Evolutionary conservation across 305 asterid genomes (phyloP).

Genomic region (Solanum hybrid): DNA sequence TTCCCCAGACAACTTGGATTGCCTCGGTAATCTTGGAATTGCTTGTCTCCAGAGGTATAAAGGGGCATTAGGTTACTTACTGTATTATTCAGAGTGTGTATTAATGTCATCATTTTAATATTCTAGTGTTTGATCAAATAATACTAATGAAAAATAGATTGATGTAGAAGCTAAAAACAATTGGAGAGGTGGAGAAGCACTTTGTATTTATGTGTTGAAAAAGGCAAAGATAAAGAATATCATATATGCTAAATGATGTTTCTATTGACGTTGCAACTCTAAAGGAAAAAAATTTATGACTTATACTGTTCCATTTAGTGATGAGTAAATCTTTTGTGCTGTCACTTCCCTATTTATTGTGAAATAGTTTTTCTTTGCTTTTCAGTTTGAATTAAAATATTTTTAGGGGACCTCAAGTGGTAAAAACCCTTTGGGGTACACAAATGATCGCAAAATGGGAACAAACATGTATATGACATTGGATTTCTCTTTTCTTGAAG

Average conservation of each 20-base stretch:
- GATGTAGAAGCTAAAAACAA: neutral
- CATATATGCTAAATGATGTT: neutral
- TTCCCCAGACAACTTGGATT: slow-evolving; percentile 83
- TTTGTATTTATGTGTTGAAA: neutral
- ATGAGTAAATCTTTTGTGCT: neutral
- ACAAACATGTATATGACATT: neutral
- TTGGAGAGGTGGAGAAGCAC: neutral
- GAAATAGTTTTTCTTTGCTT: neutral
- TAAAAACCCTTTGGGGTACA: neutral
- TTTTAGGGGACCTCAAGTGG: neutral
- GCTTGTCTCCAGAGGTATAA: slow-evolving; percentile 83
- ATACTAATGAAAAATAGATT: neutral
- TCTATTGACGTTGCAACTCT: neutral
- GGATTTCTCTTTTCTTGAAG: neutral
- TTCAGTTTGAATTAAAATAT: neutral
- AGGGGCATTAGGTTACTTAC: neutral
- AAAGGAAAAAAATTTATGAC: neutral
- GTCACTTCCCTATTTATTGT: neutral
- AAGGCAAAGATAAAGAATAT: neutral
- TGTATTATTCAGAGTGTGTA: neutral
- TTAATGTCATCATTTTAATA: neutral
- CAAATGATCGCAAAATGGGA: neutral
- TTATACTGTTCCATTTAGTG: neutral
- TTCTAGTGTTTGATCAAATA: neutral
- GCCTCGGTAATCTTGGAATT: slow-evolving; percentile 86